These are phyloP conservation scores for Spergularia azorica DNA, from an alignment of 179 eudicot genomes.

Conservation along the genomic window DNA sequence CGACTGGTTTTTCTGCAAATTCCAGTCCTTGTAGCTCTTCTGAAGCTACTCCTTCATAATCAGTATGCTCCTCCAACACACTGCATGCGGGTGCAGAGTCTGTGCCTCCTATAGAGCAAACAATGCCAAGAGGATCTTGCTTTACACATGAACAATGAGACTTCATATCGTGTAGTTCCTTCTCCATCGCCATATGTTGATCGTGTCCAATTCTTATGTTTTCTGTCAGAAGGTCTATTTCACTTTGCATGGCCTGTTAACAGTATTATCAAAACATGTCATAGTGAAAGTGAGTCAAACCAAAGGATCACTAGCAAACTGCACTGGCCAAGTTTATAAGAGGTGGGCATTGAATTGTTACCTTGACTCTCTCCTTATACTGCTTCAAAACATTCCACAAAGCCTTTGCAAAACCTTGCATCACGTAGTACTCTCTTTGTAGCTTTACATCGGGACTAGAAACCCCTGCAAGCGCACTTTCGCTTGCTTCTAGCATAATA, in stretches of 20 bases:
- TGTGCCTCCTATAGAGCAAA: slow-evolving; percentile 15
- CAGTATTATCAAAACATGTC: slow-evolving; percentile 18
- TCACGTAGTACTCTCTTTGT: slow-evolving; percentile 45
- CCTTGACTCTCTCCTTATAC: slow-evolving; percentile 72
- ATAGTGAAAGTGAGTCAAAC: neutral
- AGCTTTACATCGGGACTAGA: slow-evolving; percentile 26
- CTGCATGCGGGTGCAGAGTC: neutral
- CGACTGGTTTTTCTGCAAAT: neutral
- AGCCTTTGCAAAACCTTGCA: slow-evolving; percentile 74
- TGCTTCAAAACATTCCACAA: slow-evolving; percentile 72
- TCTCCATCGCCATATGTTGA: slow-evolving; percentile 42
- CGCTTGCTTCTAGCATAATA: slow-evolving; percentile 22
- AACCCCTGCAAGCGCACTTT: slow-evolving; percentile 19
- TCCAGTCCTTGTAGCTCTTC: neutral
- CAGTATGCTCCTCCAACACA: neutral
- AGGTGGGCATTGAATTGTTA: slow-evolving; percentile 22
- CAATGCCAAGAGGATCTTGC: slow-evolving; percentile 12
- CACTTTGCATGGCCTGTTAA: slow-evolving; percentile 56
- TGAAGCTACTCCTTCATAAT: neutral
- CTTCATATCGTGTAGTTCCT: slow-evolving; percentile 47
- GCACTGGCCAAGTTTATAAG: neutral
- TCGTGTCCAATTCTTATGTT: slow-evolving; percentile 40
- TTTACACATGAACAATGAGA: slow-evolving; percentile 34
- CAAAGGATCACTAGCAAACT: slow-evolving; percentile 4
- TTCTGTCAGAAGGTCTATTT: slow-evolving; percentile 45